Evolutionary conservation across 768 basidiomycete genomes (phyloP), one percentile per base, ranked within the genome.

Genomic region (Podaxis sp.): DNA sequence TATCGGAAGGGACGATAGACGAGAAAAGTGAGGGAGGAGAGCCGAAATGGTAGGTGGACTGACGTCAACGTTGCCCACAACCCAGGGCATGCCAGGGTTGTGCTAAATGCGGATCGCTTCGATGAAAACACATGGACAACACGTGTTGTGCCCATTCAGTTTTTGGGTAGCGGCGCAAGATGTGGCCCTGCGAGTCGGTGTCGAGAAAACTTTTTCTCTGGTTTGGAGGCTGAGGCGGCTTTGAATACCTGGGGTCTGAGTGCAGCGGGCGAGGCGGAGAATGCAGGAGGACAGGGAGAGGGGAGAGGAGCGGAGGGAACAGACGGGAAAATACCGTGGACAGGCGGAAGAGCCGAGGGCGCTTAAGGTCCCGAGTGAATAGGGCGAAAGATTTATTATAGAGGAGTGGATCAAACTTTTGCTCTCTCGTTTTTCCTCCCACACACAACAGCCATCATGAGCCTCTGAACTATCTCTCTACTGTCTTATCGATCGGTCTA

Each of bases 281-380:
- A 13, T 11, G 22, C 9, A 33, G 54, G 22, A 24, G 33, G 59
- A 33, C 13, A 42, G 4, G 7, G 52, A 8, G 26, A n/a, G 22
- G 39, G n/a, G 38, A 8, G 15, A 6, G 26, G 17, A 17, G 52
- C n/a, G 28, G 15, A 52, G n/a, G 4, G 42, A n/a, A 38, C 22
- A 39, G 3, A 42, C 19, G 52, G 22, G 28, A 26, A 26, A 54
- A 26, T 17, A 33, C 24, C 11, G 4, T 28, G 28, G 39, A 4
- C n/a, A 33, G 48, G 38, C 58, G 33, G 49, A 26, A 24, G 5
- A 22, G 40, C 30, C 38, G 44, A 17, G 6, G 44, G 61, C 61
- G 61, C 44, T 15, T 53, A 54, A 49, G 61, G 61, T 19, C 53
- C 61, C 61, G 61, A 55, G 61, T 62, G 52, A 62, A 44, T 46